Percentiles rank a stretch among this genome's conserved stretches.
Conservation (phyloP, 106 monocot genomes). For the Dendrobium officinale region DNA sequence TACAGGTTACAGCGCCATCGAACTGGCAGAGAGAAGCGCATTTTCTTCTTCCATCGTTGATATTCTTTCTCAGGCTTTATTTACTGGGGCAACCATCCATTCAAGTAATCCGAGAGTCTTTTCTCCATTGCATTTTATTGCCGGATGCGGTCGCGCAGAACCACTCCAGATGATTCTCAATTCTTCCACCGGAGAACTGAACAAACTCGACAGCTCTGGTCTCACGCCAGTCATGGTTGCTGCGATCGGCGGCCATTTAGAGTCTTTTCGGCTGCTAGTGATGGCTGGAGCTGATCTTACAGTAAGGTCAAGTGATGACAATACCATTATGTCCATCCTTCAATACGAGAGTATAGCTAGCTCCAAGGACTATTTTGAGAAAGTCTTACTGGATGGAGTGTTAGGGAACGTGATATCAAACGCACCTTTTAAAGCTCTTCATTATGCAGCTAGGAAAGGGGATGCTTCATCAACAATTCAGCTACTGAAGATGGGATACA, state of each 20-base stretch:
- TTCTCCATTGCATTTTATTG: conserved; percentile 44
- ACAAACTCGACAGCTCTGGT: conserved; percentile 35
- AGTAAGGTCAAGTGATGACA: conserved; percentile 21
- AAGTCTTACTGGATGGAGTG: conserved; percentile 33
- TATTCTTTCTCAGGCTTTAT: conserved; percentile 30
- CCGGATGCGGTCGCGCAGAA: conserved; percentile 21
- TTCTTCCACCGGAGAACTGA: conserved; percentile 23
- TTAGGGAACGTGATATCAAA: conserved; percentile 25
- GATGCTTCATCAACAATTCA: conserved; percentile 33
- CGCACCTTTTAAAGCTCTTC: conserved; percentile 38
- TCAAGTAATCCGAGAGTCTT: conserved; percentile 39
- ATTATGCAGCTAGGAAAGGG: conserved; percentile 44
- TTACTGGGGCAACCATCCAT: conserved; percentile 15
- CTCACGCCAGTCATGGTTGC: conserved; percentile 52
- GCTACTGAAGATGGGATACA: conserved; percentile 40
- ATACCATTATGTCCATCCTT: conserved; percentile 30
- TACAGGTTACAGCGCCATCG: conserved; percentile 32
- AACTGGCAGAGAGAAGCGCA: conserved; percentile 27
- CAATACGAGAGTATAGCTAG: not conserved
- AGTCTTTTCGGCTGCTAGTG: conserved; percentile 46
- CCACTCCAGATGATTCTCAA: conserved; percentile 41
- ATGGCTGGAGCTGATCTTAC: conserved; percentile 54
- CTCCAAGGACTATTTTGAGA: conserved; percentile 25
- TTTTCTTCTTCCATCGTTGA: conserved; percentile 31
- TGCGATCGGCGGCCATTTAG: conserved; percentile 24